These are phyloP conservation scores for Xylaria sp. DNA, from an alignment of 495 filamentous ascomycete species.

Conservation along the genomic window DNA sequence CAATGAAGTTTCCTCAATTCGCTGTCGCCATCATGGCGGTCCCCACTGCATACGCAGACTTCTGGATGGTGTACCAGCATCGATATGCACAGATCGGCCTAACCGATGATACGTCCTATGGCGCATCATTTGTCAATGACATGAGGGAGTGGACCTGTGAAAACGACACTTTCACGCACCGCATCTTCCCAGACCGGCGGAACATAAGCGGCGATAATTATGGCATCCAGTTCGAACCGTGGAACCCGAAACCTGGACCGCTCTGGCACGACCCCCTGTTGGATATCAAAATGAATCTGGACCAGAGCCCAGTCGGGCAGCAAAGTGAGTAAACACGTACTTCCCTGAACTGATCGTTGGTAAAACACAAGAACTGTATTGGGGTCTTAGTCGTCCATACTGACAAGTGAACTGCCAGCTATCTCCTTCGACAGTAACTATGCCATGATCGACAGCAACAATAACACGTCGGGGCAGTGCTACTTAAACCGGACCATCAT, in stretches of 20 bases:
- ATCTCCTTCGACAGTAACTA: neutral
- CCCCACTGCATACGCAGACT: constrained; percentile 53
- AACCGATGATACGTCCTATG: neutral
- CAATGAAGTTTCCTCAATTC: constrained; percentile 51
- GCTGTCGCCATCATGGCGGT: constrained; percentile 44
- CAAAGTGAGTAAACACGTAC: constrained; percentile 1
- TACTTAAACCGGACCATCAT: constrained; percentile 11
- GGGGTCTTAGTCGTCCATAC: neutral
- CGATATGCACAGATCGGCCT: constrained; percentile 13
- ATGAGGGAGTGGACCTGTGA: constrained; percentile 10
- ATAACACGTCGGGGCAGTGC: neutral
- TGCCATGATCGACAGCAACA: constrained; percentile 9
- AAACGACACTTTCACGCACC: constrained; percentile 8
- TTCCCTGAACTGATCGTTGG: neutral
- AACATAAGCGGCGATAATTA: neutral
- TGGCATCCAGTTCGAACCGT: constrained; percentile 12
- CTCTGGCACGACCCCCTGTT: constrained; percentile 19
- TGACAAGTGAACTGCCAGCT: neutral
- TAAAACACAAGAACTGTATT: neutral
- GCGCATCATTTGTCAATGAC: constrained; percentile 10
- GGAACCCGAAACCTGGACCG: neutral
- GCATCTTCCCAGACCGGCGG: constrained; percentile 1
- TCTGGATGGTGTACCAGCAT: constrained; percentile 26
- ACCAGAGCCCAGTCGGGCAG: neutral
- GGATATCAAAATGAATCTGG: neutral